phyloP scores from a whole-genome alignment of 2,329 filamentous ascomycete species.

The Westerdykella sp. region DNA sequence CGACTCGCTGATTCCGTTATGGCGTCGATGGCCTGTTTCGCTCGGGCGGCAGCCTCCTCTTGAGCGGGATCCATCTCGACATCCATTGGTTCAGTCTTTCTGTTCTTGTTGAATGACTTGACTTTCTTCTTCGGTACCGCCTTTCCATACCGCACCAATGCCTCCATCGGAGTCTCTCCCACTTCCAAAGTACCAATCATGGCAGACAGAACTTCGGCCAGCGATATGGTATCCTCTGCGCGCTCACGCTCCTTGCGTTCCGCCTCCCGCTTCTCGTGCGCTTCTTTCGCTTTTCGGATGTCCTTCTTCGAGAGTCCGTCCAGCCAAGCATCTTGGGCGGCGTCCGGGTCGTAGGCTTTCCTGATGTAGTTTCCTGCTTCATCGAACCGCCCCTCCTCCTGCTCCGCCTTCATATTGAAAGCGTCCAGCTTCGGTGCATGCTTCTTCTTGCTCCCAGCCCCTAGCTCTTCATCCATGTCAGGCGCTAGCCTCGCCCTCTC shows the following conservation, averaged over 20 bases:
- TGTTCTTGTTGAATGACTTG: constrained; percentile 50
- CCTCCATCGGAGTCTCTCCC: constrained; percentile 82
- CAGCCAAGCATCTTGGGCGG: constrained; percentile 86
- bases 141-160: constrained; percentile 72
- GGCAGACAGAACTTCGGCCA: constrained; percentile 64
- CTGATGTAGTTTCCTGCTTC: constrained; percentile 85
- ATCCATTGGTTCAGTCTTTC: constrained; percentile 57
- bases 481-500: constrained; percentile 58
- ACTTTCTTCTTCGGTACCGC: constrained; percentile 42
- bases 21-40: constrained; percentile 68
- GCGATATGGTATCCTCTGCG: constrained; percentile 67
- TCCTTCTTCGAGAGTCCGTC: constrained; percentile 91
- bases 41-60: constrained; percentile 61
- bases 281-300: constrained; percentile 79
- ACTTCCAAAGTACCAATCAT: constrained; percentile 69
- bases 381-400: constrained; percentile 90
- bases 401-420: constrained; percentile 86
- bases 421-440: constrained; percentile 92
- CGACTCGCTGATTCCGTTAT: constrained; percentile 89
- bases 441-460: constrained; percentile 81
- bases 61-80: constrained; percentile 55
- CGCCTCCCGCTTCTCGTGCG: constrained; percentile 76
- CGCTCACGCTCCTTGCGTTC: constrained; percentile 66
- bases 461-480: constrained; percentile 80
- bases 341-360: constrained; percentile 82